phyloP scores from a whole-genome alignment of 306 rosid genomes.

The Hylodesmum podocarpum region DNA sequence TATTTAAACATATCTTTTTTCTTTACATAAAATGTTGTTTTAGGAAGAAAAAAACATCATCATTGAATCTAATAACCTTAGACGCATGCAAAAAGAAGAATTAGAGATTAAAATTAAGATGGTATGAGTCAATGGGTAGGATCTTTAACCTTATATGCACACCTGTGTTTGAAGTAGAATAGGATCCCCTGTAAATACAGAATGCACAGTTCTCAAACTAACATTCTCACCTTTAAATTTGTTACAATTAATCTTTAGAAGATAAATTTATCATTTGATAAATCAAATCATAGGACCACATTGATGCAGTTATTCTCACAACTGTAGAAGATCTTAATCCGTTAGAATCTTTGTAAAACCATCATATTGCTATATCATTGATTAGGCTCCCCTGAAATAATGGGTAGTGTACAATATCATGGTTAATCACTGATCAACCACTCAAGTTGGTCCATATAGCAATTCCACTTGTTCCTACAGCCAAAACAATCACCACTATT shows the following conservation, averaged over 20 bases:
- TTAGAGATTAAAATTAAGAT: neutral
- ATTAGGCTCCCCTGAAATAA: neutral
- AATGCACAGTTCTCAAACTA: neutral
- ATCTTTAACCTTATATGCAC: neutral
- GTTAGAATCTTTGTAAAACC: neutral
- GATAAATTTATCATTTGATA: neutral
- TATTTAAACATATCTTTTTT: neutral
- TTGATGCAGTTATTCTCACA: neutral
- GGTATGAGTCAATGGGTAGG: neutral
- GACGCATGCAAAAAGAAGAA: neutral
- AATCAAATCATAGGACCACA: neutral
- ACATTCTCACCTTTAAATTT: neutral
- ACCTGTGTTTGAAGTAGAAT: neutral
- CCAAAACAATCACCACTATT: conserved; percentile 31
- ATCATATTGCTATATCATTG: no score
- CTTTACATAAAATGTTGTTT: neutral
- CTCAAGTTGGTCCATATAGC: conserved; percentile 48
- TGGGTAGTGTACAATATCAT: neutral
- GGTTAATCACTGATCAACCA: neutral
- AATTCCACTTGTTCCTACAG: conserved; percentile 37
- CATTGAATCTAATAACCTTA: no score
- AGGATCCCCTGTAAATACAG: neutral
- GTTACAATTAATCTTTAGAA: neutral
- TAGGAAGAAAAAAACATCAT: neutral
- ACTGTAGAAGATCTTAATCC: neutral